A percentile compares a stretch with the other conserved stretches of the same genome.
Evolutionary conservation across 169 alveolate species (phyloP).

Genomic region (Neospora caninum): DNA sequence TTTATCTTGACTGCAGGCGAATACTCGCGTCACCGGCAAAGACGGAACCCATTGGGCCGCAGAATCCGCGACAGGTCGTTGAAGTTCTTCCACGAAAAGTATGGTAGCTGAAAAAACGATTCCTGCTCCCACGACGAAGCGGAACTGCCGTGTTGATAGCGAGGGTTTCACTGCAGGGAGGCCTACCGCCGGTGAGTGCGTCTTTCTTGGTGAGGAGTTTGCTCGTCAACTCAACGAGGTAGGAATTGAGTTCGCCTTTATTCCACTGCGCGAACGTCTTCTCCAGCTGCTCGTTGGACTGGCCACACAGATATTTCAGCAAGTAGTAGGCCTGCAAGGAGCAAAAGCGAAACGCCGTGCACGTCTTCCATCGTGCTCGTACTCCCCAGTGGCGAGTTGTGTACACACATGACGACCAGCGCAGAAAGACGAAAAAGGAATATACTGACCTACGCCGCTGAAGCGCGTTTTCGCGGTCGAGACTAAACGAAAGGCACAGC

Average conservation of each 20-base stretch:
- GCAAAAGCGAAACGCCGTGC: neutral
- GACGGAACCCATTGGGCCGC: no score
- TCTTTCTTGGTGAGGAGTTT: slow-evolving; percentile 78
- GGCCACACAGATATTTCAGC: slow-evolving; percentile 17
- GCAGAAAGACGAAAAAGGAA: neutral
- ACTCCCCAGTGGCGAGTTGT: neutral
- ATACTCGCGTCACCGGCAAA: no score
- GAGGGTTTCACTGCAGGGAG: no score
- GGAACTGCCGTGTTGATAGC: no score
- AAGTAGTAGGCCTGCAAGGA: slow-evolving; percentile 47
- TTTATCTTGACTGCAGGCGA: no score
- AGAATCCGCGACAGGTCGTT: no score
- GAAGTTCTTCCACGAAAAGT: no score
- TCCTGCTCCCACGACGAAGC: neutral
- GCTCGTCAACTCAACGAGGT: slow-evolving; percentile 80
- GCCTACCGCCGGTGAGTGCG: slow-evolving; percentile 65
- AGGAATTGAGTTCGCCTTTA: slow-evolving; percentile 75
- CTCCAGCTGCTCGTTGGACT: slow-evolving; percentile 3
- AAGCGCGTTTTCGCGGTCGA: no score
- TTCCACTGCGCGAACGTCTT: slow-evolving; percentile 60
- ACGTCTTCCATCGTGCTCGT: neutral
- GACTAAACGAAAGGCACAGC: no score
- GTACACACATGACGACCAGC: neutral
- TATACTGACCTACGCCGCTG: no score
- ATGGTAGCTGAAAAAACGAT: no score